Evolutionary conservation across 768 basidiomycete genomes (phyloP).

Genomic region (Boletus sp.): DNA sequence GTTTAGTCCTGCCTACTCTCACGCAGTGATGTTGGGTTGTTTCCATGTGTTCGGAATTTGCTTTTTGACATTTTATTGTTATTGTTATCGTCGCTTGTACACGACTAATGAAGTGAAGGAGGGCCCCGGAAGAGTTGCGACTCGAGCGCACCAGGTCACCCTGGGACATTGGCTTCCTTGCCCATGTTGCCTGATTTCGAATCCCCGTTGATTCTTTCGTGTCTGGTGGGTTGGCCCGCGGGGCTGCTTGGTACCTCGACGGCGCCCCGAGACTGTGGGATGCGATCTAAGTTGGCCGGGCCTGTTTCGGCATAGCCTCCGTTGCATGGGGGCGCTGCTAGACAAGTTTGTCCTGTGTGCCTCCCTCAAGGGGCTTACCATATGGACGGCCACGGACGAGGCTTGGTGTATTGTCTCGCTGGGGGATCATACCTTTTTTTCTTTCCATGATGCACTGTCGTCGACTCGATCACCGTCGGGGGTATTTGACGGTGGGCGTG

Average conservation of each 20-base stretch:
- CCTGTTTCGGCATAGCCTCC: background rate
- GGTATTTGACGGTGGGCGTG: too few relatives aligned
- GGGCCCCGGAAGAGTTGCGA: background rate
- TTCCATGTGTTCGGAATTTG: background rate
- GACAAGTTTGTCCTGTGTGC: background rate
- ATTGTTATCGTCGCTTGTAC: conserved; percentile 16
- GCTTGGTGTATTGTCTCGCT: too few relatives aligned
- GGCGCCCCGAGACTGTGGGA: background rate
- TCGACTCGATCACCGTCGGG: too few relatives aligned
- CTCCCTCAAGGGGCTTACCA: too few relatives aligned
- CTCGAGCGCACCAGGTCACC: too few relatives aligned
- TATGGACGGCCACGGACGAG: too few relatives aligned
- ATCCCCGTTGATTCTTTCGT: too few relatives aligned
- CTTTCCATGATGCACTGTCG: too few relatives aligned
- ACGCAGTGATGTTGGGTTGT: background rate
- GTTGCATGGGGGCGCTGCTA: background rate
- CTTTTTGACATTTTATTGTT: conserved; percentile 14
- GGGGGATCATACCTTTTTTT: too few relatives aligned
- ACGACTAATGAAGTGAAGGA: background rate
- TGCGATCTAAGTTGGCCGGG: background rate
- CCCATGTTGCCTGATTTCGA: background rate
- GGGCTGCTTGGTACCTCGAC: background rate
- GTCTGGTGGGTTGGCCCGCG: background rate
- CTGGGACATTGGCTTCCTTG: background rate
- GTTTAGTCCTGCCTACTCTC: background rate